A percentile compares a stretch with the other conserved stretches of the same genome.
phyloP scores from a whole-genome alignment of 176 grass and related monocot species.

The Carex pumila region DNA sequence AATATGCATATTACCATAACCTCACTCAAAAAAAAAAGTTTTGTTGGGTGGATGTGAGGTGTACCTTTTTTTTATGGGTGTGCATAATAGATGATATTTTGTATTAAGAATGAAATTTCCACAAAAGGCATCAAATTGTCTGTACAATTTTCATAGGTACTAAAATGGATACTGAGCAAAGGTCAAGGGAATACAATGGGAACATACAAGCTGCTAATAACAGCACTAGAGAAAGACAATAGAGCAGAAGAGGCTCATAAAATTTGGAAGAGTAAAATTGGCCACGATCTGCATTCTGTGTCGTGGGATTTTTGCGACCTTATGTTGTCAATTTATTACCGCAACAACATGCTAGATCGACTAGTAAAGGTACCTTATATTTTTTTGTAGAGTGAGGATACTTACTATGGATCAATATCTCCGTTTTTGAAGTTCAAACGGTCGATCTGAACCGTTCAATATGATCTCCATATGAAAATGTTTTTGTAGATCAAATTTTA shows the following conservation, averaged over 20 bases:
- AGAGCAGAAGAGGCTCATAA: constrained; percentile 85
- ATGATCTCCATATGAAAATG: too few relatives aligned
- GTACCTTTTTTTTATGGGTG: not conserved
- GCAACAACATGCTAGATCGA: constrained; percentile 77
- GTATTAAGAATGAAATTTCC: not conserved
- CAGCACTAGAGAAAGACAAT: constrained; percentile 89
- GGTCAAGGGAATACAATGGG: constrained; percentile 82
- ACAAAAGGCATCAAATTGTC: not conserved
- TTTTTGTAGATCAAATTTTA: too few relatives aligned
- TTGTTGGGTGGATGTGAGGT: not conserved
- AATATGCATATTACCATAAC: too few relatives aligned
- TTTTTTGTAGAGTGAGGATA: not conserved
- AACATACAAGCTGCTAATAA: constrained; percentile 70
- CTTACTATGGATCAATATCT: too few relatives aligned
- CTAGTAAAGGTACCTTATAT: constrained; percentile 52
- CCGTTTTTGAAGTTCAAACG: too few relatives aligned
- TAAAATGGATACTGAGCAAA: constrained; percentile 97
- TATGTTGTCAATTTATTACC: constrained; percentile 81
- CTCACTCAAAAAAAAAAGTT: not conserved
- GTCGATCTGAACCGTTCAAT: too few relatives aligned
- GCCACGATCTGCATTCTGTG: constrained; percentile 57
- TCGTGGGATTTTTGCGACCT: constrained; percentile 75
- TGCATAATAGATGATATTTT: not conserved
- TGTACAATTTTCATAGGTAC: constrained; percentile 30
- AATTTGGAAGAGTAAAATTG: constrained; percentile 79